Base-by-base conservation (phyloP, 2,329 filamentous ascomycete species). In the Ascochyta clinopodiicola region DNA sequence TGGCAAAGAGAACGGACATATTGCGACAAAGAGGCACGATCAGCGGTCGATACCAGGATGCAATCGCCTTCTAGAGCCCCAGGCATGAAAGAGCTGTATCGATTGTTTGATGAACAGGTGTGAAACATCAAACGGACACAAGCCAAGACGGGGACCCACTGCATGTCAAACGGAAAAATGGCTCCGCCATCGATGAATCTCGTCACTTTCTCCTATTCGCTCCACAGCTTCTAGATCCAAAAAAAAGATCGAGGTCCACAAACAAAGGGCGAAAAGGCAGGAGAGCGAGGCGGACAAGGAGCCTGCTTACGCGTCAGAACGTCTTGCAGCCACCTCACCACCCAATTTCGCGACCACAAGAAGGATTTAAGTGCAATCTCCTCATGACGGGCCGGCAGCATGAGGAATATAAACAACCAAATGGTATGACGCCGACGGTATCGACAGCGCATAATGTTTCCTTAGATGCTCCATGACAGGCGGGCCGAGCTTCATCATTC, bases 361-460 rank as follows among this genome's bases (percentile, higher is more conserved):
- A 46, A 51, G 52, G 42, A 51, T 51, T 25, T 15, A 22, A 22
- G 36, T 24, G 42, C n/a, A 51, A 56, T 56, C 42, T 51, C 52
- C 52, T 42, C 32, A 19, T 24, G n/a, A 21, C 42, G 22, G 45
- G 29, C 31, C 46, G 22, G 46, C 40, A 42, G 31, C 21, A n/a
- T 19, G 21, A 39, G 22, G 10, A 35, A 42, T 8, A 49, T 39
- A 48, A 42, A 44, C 31, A 43, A 24, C 5, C 27, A 8, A 22
- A 29, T 31, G 5, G 19, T 37, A 47, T 56, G 42, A 51, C 25
- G 29, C 45, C 21, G 12, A 51, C 44, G 52, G 22, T 43, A 51
- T 31, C 32, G 42, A 50, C 60, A 50, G 44, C 45, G 63, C 66
- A 67, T 69, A 56, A 63, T 55, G 68, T 71, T 68, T 68, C 52